phyloP scores from a whole-genome alignment of 2,329 filamentous ascomycete genomes.

The Helotiales sp. region DNA sequence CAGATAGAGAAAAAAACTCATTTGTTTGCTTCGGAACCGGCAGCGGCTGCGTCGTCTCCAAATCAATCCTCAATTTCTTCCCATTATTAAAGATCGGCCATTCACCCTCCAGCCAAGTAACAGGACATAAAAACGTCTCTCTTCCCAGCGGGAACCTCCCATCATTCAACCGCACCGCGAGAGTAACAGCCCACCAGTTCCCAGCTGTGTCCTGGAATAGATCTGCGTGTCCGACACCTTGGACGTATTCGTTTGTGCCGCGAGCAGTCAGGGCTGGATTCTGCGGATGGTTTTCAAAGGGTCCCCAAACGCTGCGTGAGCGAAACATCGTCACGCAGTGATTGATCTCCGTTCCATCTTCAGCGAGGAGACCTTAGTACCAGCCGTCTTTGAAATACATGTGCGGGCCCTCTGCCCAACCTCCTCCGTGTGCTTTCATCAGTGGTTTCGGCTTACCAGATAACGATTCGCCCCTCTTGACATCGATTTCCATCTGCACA shows the following conservation, averaged over 20 bases:
- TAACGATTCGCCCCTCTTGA: slow-evolving; percentile 39
- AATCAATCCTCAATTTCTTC: not conserved
- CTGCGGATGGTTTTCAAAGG: slow-evolving; percentile 56
- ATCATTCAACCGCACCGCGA: slow-evolving; percentile 41
- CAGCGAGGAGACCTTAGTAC: slow-evolving; percentile 63
- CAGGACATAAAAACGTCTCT: not conserved
- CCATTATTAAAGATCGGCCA: not conserved
- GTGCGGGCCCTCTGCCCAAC: not conserved
- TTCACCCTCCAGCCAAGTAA: not conserved
- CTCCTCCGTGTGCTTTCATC: not conserved
- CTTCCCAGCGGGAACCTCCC: not conserved
- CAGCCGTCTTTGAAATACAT: not conserved
- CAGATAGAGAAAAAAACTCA: not conserved
- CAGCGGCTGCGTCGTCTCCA: not conserved
- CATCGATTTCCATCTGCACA: slow-evolving; percentile 1
- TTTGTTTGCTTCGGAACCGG: not conserved
- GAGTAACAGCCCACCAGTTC: slow-evolving; percentile 56
- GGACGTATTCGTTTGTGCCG: slow-evolving; percentile 49
- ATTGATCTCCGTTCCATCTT: slow-evolving; percentile 63
- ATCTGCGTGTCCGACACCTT: slow-evolving; percentile 61
- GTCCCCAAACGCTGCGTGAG: slow-evolving; percentile 58
- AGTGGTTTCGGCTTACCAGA: slow-evolving; percentile 18
- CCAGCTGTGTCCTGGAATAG: slow-evolving; percentile 56
- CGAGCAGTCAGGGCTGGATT: slow-evolving; percentile 50
- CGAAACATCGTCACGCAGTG: slow-evolving; percentile 62